Percentiles rank a stretch among this genome's conserved stretches.
phyloP scores from a whole-genome alignment of 768 basidiomycete genomes.

The Suillus plorans region DNA sequence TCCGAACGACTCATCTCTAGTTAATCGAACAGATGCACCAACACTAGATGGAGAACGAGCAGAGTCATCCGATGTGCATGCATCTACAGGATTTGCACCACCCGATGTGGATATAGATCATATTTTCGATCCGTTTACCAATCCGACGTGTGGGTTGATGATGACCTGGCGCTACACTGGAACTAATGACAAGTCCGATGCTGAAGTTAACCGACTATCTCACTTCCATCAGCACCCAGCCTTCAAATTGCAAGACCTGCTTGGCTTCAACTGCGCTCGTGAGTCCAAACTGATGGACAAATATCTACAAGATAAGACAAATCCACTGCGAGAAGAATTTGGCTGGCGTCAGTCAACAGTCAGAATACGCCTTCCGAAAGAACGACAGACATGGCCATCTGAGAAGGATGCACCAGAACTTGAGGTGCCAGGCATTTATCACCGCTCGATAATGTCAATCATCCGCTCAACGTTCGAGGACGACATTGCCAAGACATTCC shows the following conservation, averaged over 20 bases:
- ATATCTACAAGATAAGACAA: slow-evolving; percentile 12
- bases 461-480: slow-evolving; percentile 23
- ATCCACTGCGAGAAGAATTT: slow-evolving; percentile 12
- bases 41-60: no score
- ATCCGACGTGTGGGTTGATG: slow-evolving; percentile 6
- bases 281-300: slow-evolving; percentile 14
- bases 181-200: slow-evolving; percentile 16
- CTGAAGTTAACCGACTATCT: slow-evolving; percentile 23
- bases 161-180: slow-evolving; percentile 6
- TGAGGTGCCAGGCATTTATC: slow-evolving; percentile 26
- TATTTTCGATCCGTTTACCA: slow-evolving; percentile 20
- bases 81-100: no score
- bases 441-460: slow-evolving; percentile 25
- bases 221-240: slow-evolving; percentile 17
- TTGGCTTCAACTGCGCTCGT: slow-evolving; percentile 21
- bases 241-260: background rate
- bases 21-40: no score
- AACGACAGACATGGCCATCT: background rate
- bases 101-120: background rate
- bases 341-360: slow-evolving; percentile 24
- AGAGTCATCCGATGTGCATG: no score
- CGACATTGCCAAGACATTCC: slow-evolving; percentile 16
- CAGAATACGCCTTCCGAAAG: slow-evolving; percentile 24
- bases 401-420: slow-evolving; percentile 31
- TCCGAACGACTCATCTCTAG: no score